Percentiles rank a stretch among this genome's conserved stretches.
Evolutionary conservation across 192 early-diverging fungal species (phyloP).

Genomic region (Dispira parvispora): DNA sequence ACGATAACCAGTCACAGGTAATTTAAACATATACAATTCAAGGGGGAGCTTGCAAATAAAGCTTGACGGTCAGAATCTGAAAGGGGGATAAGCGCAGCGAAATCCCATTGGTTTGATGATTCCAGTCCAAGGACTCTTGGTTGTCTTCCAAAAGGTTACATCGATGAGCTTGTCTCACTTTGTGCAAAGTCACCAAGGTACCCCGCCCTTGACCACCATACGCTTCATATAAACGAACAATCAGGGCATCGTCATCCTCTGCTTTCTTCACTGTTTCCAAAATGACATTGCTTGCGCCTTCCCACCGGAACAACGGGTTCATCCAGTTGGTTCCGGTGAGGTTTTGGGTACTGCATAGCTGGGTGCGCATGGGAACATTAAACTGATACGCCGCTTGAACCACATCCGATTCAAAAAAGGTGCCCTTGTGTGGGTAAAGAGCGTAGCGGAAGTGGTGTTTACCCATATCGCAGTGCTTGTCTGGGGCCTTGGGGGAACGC

Average conservation of each 20-base stretch:
- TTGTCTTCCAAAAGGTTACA: constrained; percentile 74
- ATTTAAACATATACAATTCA: no score
- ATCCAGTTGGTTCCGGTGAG: background rate
- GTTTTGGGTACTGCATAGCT: constrained; percentile 8
- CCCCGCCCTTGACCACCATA: constrained; percentile 53
- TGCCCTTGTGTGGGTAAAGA: constrained; percentile 69
- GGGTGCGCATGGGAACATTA: constrained; percentile 50
- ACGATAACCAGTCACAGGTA: no score
- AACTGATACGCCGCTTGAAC: constrained; percentile 80
- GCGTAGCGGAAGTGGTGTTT: constrained; percentile 77
- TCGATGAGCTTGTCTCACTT: constrained; percentile 19
- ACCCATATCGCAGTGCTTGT: constrained; percentile 40
- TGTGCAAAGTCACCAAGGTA: constrained; percentile 14
- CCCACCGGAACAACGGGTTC: constrained; percentile 19
- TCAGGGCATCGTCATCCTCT: constrained; percentile 52
- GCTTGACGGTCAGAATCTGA: constrained; percentile 42
- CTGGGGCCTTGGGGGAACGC: constrained; percentile 69
- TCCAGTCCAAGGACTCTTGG: constrained; percentile 17
- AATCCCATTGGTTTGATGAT: constrained; percentile 17
- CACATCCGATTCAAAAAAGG: constrained; percentile 68
- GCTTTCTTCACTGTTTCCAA: constrained; percentile 85
- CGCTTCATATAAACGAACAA: constrained; percentile 81
- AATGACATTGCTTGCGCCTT: constrained; percentile 52
- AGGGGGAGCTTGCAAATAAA: constrained; percentile 1
- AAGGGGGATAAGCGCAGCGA: constrained; percentile 40